Evolutionary conservation across 2,329 filamentous ascomycete genomes (phyloP).

Genomic region (Penicillium sp.): DNA sequence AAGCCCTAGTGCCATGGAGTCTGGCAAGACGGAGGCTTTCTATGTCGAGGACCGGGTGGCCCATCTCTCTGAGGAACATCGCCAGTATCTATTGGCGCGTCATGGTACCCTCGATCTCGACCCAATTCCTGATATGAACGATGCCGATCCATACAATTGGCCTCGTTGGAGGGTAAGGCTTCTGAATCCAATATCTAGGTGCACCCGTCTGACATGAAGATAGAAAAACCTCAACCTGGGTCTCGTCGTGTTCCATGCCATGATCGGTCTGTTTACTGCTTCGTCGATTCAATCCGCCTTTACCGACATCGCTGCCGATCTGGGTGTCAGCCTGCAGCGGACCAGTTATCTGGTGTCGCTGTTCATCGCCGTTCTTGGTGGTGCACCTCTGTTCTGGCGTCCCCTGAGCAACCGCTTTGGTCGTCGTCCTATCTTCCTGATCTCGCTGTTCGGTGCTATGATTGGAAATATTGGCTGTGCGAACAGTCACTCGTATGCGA

Average conservation of each 20-base stretch:
- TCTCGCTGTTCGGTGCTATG: constrained; percentile 49
- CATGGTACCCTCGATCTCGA: constrained; percentile 58
- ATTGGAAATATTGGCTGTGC: constrained; percentile 56
- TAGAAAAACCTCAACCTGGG: constrained; percentile 42
- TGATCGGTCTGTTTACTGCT: constrained; percentile 57
- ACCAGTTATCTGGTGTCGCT: constrained; percentile 56
- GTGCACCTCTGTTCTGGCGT: constrained; percentile 55
- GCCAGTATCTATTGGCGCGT: constrained; percentile 52
- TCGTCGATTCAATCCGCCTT: constrained; percentile 56
- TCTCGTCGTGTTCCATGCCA: constrained; percentile 53
- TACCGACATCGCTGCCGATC: constrained; percentile 52
- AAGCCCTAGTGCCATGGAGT: constrained; percentile 7
- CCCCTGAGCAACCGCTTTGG: constrained; percentile 55
- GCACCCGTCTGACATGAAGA: neutral
- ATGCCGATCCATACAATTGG: constrained; percentile 60
- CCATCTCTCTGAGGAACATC: constrained; percentile 26
- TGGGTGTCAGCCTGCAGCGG: constrained; percentile 49
- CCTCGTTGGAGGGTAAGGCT: constrained; percentile 48
- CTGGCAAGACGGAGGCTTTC: constrained; percentile 15
- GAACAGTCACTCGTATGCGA: constrained; percentile 47
- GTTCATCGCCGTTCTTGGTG: constrained; percentile 54
- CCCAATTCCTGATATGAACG: constrained; percentile 52
- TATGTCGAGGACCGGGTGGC: constrained; percentile 20
- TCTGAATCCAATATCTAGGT: neutral
- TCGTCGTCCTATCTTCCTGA: constrained; percentile 54